phyloP scores from a whole-genome alignment of 805 yeast genomes.

The Metschnikowia anglica region DNA sequence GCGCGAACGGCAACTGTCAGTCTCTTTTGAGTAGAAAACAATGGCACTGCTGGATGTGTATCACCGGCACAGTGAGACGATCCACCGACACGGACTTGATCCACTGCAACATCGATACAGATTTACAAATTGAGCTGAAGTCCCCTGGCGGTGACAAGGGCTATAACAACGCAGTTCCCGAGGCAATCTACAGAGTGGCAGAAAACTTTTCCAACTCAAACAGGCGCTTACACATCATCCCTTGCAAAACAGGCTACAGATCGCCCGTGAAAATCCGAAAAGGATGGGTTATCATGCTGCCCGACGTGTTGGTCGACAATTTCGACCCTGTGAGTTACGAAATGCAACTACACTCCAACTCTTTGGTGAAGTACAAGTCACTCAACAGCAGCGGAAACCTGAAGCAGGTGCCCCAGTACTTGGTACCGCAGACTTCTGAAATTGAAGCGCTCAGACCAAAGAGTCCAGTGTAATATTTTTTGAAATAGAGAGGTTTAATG shows the following conservation, averaged over 20 bases:
- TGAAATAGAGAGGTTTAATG: too few relatives aligned
- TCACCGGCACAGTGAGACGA: conserved; percentile 89
- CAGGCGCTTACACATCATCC: conserved; percentile 81
- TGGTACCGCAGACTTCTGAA: conserved; percentile 66
- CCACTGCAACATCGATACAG: conserved; percentile 91
- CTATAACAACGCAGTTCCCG: conserved; percentile 49
- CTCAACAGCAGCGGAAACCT: conserved; percentile 15
- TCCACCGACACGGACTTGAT: conserved; percentile 80
- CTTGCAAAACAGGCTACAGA: conserved; percentile 64
- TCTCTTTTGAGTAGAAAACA: conserved; percentile 65
- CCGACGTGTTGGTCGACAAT: conserved; percentile 75
- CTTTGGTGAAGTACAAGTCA: conserved; percentile 27
- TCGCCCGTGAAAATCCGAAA: conserved; percentile 65
- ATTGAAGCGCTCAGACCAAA: conserved; percentile 83
- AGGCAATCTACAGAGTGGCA: conserved; percentile 73
- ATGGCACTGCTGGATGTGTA: conserved; percentile 99
- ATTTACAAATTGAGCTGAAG: conserved; percentile 63
- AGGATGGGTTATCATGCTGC: conserved; percentile 91
- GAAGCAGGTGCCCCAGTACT: conserved; percentile 45
- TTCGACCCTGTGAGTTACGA: conserved; percentile 43
- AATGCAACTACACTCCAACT: conserved; percentile 32
- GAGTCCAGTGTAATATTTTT: conserved; percentile 53
- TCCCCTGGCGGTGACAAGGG: conserved; percentile 5
- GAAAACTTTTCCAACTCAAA: conserved; percentile 87
- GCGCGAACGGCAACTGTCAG: conserved; percentile 19